Evolutionary conservation across 768 basidiomycete genomes (phyloP).

Genomic region (Mycena indigotica): DNA sequence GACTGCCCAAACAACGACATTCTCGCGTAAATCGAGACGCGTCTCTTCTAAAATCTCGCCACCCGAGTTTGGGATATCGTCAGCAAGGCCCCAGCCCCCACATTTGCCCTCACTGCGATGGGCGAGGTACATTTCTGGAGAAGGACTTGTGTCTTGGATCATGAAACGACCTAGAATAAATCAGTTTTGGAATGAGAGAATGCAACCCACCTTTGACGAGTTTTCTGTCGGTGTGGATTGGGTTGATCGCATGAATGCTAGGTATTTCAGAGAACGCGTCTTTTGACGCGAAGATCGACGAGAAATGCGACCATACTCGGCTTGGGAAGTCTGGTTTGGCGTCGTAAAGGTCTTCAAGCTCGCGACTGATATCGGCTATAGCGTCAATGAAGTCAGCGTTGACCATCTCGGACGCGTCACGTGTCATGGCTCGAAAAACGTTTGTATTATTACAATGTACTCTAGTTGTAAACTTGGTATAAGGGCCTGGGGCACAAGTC

Average conservation of each 20-base stretch:
- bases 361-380: slow-evolving; percentile 48
- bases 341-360: slow-evolving; percentile 52
- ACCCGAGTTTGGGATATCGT: slow-evolving; percentile 26
- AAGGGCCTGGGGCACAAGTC: slow-evolving; percentile 76
- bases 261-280: slow-evolving; percentile 58
- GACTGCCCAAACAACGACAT: slow-evolving; percentile 70
- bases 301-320: slow-evolving; percentile 50
- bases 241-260: slow-evolving; percentile 45
- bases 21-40: slow-evolving; percentile 55
- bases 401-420: slow-evolving; percentile 44
- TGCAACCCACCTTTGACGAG: slow-evolving; percentile 61
- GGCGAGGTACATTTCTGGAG: slow-evolving; percentile 73
- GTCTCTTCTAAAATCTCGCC: slow-evolving; percentile 43
- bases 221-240: slow-evolving; percentile 51
- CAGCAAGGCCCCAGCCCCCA: slow-evolving; percentile 77
- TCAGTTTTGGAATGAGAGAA: background rate
- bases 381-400: slow-evolving; percentile 52
- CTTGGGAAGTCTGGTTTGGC: slow-evolving; percentile 40
- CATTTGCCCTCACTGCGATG: slow-evolving; percentile 42
- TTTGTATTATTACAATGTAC: slow-evolving; percentile 1
- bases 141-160: slow-evolving; percentile 80
- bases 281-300: slow-evolving; percentile 39
- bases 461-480: slow-evolving; percentile 93
- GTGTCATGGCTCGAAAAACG: background rate
- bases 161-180: slow-evolving; percentile 49